A percentile compares a stretch with the other conserved stretches of the same genome.
phyloP scores from a whole-genome alignment of 805 yeast genomes.

The Sugiyamaella mastotermitis region DNA sequence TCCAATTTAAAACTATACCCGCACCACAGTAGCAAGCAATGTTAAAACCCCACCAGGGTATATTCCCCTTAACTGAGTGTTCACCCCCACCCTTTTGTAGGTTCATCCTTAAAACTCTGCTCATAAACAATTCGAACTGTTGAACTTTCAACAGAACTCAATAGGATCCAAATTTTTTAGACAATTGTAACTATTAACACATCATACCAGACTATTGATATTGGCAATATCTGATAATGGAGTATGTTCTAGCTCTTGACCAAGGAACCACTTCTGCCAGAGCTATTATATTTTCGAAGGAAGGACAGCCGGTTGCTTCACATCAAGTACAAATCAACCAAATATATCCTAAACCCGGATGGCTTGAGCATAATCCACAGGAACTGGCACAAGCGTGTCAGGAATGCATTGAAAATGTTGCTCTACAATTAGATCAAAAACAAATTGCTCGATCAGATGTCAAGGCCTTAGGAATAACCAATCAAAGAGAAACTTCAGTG shows the following conservation, averaged over 20 bases:
- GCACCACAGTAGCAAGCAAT: no score
- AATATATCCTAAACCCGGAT: conserved; percentile 38
- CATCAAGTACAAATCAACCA: conserved; percentile 82
- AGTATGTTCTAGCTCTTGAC: conserved; percentile 66
- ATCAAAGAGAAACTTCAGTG: conserved; percentile 93
- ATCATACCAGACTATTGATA: no score
- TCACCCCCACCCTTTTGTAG: no score
- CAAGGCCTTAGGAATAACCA: conserved; percentile 79
- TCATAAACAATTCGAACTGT: no score
- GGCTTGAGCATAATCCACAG: conserved; percentile 92
- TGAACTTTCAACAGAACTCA: no score
- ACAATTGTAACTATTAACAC: no score
- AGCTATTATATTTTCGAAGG: conserved; percentile 68
- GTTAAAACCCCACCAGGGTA: no score
- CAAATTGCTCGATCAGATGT: conserved; percentile 39
- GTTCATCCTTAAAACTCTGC: no score
- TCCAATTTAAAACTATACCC: no score
- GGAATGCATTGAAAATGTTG: conserved; percentile 53
- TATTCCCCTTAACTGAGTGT: no score
- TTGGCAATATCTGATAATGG: no score
- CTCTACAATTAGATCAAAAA: conserved; percentile 25
- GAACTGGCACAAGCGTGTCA: conserved; percentile 75
- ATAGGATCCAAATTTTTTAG: no score
- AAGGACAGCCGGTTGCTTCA: conserved; percentile 74
- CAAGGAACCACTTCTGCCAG: conserved; percentile 90